Base-by-base conservation (phyloP, 179 eudicot species). In the Heliamphora pulchella region DNA sequence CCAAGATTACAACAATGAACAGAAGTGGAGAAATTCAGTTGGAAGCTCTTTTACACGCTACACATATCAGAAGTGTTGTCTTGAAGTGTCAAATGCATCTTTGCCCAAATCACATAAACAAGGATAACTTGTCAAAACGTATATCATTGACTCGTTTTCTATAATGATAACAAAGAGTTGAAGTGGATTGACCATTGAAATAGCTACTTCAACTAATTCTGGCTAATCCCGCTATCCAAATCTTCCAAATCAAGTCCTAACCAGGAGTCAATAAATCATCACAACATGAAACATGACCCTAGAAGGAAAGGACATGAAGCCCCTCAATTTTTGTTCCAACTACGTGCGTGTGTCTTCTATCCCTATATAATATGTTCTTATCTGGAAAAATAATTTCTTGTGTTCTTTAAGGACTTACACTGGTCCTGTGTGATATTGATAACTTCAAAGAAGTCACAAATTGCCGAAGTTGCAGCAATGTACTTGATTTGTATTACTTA, bases 151-250 rank as follows among this genome's bases (percentile, higher is more conserved):
- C 15, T 41, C n/a, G 8, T 69, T 9, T 44, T 69, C 46, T 69
- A 53, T 5, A 44, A 44, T 46, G 73, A 44, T 44, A 69, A 7
- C 17, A 2, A 46, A 44, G 20, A 44, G 53, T 69, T 10, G 54
- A 69, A 69, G 73, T 55, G 59, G 13, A 55, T 5, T 68, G 53
- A 68, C 22, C 46, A 18, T 14, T 3, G 51, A 68, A 68, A 15
- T 43, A 22, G 72, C 72, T 44, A 17, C 58, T n/a, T 50, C 75
- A 71, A 71, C 75, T 31, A 67, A 41, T 51, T 44, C 73, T 44
- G 13, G n/a, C n/a, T n/a, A n/a, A n/a, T n/a, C n/a, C n/a, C n/a
- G n/a, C n/a, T n/a, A n/a, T n/a, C n/a, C n/a, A n/a, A n/a, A n/a
- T n/a, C n/a, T n/a, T n/a, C n/a, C n/a, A n/a, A n/a, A 44, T n/a